Percentiles rank a stretch among this genome's conserved stretches.
Evolutionary conservation across 345 rosid genomes (phyloP).

Genomic region (rapeseed (Brassica napus)): Da-Ae NC_063444.1:9344001-9344500

Average conservation of each 20-base stretch:
- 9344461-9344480: constrained; percentile 19
- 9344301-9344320: neutral
- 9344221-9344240: neutral
- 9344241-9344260: neutral
- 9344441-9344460: constrained; percentile 26
- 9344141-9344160: neutral
- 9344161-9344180: neutral
- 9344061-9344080: neutral
- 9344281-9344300: neutral
- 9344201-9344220: neutral
- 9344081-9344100: neutral
- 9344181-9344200: neutral
- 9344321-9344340: neutral
- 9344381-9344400: neutral
- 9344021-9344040: neutral
- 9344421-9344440: constrained; percentile 7
- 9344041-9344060: neutral
- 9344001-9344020: neutral
- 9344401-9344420: neutral
- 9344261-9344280: neutral
- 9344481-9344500: neutral
- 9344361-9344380: neutral
- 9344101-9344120: neutral
- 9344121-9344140: neutral
- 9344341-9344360: neutral